A percentile compares a stretch with the other conserved stretches of the same genome.
These are phyloP conservation scores for Lobosporangium transversale DNA, from an alignment of 192 early-diverging fungal genomes.

Conservation along the genomic window DNA sequence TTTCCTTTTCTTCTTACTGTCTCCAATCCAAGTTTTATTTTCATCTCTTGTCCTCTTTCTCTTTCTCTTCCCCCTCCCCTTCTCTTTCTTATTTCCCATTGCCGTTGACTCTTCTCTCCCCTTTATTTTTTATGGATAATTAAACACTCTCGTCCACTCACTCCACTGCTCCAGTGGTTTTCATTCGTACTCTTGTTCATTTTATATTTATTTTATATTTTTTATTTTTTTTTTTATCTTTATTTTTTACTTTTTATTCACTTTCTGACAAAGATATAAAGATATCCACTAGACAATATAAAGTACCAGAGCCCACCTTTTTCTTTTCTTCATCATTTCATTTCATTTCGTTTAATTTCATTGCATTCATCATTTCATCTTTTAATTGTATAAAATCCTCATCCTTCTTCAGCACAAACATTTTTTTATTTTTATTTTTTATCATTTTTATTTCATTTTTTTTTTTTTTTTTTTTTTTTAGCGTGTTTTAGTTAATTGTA, in stretches of 20 bases:
- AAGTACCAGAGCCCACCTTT: too few relatives aligned
- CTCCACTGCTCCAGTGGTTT: background rate
- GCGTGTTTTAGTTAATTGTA: too few relatives aligned
- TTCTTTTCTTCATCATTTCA: too few relatives aligned
- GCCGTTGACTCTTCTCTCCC: background rate
- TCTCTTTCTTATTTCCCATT: background rate
- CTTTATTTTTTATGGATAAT: background rate
- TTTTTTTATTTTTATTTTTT: background rate
- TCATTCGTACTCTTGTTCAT: background rate
- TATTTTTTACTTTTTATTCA: too few relatives aligned
- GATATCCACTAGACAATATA: too few relatives aligned
- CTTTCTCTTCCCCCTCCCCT: background rate
- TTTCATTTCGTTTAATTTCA: too few relatives aligned
- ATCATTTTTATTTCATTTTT: conserved; percentile 5
- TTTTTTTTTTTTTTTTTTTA: background rate
- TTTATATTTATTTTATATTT: background rate
- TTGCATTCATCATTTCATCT: background rate
- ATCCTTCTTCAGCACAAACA: conserved; percentile 4
- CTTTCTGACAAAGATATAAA: too few relatives aligned
- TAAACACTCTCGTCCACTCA: background rate
- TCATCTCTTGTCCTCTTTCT: background rate
- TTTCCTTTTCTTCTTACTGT: background rate
- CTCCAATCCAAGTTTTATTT: background rate
- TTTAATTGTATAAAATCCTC: background rate
- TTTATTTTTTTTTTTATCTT: background rate